Evolutionary conservation across 2,329 filamentous ascomycete species (phyloP).

Genomic region (Geosmithia putterillii): DNA sequence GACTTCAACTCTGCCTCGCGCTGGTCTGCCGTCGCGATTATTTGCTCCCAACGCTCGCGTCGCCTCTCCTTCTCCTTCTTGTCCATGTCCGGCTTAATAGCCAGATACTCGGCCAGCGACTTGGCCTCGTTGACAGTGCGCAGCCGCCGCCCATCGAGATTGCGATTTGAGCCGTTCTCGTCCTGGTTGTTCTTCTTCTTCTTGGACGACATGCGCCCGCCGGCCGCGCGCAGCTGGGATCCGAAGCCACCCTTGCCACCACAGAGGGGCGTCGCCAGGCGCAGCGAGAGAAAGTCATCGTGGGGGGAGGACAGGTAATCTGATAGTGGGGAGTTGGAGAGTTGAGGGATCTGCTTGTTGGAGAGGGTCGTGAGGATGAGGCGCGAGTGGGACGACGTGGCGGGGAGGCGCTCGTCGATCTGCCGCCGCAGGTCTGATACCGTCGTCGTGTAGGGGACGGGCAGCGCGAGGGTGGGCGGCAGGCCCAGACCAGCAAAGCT

Average conservation of each 20-base stretch:
- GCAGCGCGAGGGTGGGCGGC: conserved; percentile 71
- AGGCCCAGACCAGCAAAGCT: conserved; percentile 74
- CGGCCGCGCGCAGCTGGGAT: conserved; percentile 89
- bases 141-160: conserved; percentile 79
- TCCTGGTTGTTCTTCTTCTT: conserved; percentile 75
- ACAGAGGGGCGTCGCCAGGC: conserved; percentile 65
- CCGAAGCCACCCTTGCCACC: conserved; percentile 98
- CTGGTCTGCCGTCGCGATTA: conserved; percentile 73
- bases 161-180: conserved; percentile 81
- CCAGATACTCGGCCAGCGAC: conserved; percentile 84
- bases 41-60: conserved; percentile 73
- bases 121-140: conserved; percentile 94
- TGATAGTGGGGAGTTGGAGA: conserved; percentile 43
- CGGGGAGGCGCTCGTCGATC: conserved; percentile 50
- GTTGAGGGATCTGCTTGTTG: conserved; percentile 54
- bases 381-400: conserved; percentile 30
- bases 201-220: conserved; percentile 93
- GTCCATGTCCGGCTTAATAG: conserved; percentile 96
- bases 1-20: conserved; percentile 73
- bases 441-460: conserved; percentile 51
- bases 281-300: conserved; percentile 69
- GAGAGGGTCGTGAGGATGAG: conserved; percentile 74
- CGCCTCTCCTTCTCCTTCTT: conserved; percentile 82
- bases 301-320: conserved; percentile 42
- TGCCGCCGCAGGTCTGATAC: conserved; percentile 53